Evolutionary conservation across 768 basidiomycete genomes (phyloP).

Genomic region (Collybia mongolica): DNA sequence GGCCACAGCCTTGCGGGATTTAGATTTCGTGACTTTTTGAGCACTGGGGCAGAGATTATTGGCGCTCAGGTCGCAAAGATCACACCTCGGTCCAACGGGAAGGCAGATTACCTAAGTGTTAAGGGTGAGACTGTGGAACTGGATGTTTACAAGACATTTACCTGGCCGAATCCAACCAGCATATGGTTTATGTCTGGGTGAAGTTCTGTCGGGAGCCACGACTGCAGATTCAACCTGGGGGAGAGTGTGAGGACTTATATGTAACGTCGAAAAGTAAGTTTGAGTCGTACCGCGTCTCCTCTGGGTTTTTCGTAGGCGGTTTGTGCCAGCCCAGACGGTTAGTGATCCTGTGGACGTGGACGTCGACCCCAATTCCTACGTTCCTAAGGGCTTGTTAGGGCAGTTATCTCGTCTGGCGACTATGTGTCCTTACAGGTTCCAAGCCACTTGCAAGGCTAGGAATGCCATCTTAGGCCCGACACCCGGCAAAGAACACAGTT

Average conservation of each 20-base stretch:
- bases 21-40: conserved; percentile 16
- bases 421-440: conserved; percentile 63
- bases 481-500: conserved; percentile 82
- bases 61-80: conserved; percentile 55
- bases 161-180: conserved; percentile 87
- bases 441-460: conserved; percentile 78
- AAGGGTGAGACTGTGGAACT: neutral
- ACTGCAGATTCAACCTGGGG: conserved; percentile 69
- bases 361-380: conserved; percentile 91
- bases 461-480: conserved; percentile 99
- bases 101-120: conserved; percentile 58
- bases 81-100: conserved; percentile 65
- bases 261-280: neutral
- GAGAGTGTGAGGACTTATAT: neutral
- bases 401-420: neutral
- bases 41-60: conserved; percentile 70
- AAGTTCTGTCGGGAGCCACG: conserved; percentile 77
- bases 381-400: conserved; percentile 48
- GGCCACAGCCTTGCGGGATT: conserved; percentile 22
- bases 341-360: conserved; percentile 94
- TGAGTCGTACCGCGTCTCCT: conserved; percentile 71
- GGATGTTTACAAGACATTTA: conserved; percentile 21
- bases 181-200: conserved; percentile 77
- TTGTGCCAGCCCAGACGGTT: conserved; percentile 93
- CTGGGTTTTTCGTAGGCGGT: conserved; percentile 78